These are phyloP conservation scores for Leccinum holopus DNA, from an alignment of 1,284 basidiomycete species.

Conservation along the genomic window DNA sequence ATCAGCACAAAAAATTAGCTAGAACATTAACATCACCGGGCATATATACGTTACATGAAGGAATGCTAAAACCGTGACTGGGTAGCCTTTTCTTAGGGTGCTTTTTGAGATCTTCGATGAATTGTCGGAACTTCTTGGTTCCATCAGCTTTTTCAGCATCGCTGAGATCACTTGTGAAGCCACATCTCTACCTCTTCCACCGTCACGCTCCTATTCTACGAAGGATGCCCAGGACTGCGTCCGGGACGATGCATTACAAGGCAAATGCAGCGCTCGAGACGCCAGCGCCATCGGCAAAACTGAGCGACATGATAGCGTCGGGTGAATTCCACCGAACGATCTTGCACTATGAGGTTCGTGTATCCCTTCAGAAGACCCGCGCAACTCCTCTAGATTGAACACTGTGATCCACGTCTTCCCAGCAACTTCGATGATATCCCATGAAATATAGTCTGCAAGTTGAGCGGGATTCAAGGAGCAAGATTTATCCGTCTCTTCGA, in stretches of 20 bases:
- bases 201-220: conserved; percentile 16
- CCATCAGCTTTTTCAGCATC: conserved; percentile 61
- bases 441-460: conserved; percentile 55
- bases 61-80: conserved; percentile 75
- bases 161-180: conserved; percentile 70
- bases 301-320: conserved; percentile 57
- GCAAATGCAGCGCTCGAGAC: conserved; percentile 37
- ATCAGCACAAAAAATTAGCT: conserved; percentile 10
- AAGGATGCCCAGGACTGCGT: conserved; percentile 8
- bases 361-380: conserved; percentile 43
- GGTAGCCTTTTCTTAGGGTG: conserved; percentile 98
- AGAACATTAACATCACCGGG: conserved; percentile 3
- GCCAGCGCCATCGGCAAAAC: conserved; percentile 68
- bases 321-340: conserved; percentile 74
- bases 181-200: conserved; percentile 33
- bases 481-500: conserved; percentile 41
- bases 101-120: conserved; percentile 94
- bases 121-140: conserved; percentile 75
- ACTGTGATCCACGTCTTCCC: conserved; percentile 50
- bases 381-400: conserved; percentile 43
- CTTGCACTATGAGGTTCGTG: conserved; percentile 67
- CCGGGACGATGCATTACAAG: conserved; percentile 20
- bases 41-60: conserved; percentile 60
- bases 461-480: conserved; percentile 41
- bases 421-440: conserved; percentile 58